Base-by-base conservation (phyloP, 2,329 filamentous ascomycete genomes). In the Fusarium sacchari region DNA sequence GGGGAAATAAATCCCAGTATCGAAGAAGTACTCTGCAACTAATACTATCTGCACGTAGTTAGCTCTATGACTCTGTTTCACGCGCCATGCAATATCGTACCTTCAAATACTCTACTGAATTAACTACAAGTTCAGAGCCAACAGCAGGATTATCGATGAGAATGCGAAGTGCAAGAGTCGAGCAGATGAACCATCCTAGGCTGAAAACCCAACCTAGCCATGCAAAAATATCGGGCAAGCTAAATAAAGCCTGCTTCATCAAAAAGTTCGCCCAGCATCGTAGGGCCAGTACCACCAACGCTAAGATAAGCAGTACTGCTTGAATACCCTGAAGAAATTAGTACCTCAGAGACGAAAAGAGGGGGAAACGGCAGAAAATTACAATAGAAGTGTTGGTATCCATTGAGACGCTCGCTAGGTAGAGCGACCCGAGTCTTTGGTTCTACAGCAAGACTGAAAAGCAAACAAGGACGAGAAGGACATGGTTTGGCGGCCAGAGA, bases 101-200 rank as follows among this genome's bases (percentile, higher is more conserved):
- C 46, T 67, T 67, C 1, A 67, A 20, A 7, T 67, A 67, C 8
- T 59, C 40, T 6, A 47, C 62, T 6, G 65, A 67, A 24, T 67
- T 36, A 0, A 67, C 65, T 4, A 53, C n/a, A 13, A 67, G 62
- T 18, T 67, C 65, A 10, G n/a, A 2, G 6, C 62, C 64, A 3
- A 47, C 6, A 0, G 65, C 53, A 20, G 64, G 64, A 6, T 43
- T 67, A 9, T 67, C 46, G 13, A 67, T 67, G 1, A 67, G 40
- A 15, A 67, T 67, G 13, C 30, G 63, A 9, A 67, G 53, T 2
- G 64, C 65, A n/a, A 67, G 37, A 17, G 65, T 67, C 14, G 65
- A 67, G 24, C 62, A 67, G 24, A 61, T 67, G 7, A 67, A 67
- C 65, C 65, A 67, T 36, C 65, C 65, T 7, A 67, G 24, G 12